Conservation (phyloP, 495 filamentous ascomycete species). For the Hyaloscypha bicolor region DNA sequence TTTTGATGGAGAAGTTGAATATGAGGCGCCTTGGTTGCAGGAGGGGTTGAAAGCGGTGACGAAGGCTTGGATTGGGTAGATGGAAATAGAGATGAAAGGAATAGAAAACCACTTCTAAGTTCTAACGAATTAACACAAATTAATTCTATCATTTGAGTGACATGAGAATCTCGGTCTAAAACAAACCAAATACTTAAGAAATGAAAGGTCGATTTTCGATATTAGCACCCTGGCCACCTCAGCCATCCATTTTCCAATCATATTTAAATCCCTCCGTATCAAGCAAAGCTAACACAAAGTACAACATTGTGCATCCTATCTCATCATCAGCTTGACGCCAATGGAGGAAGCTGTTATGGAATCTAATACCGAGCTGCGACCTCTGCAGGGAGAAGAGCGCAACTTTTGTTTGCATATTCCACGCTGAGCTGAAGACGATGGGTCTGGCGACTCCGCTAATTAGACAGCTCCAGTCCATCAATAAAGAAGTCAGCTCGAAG, state of each 20-base stretch:
- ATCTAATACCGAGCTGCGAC: slow-evolving; percentile 56
- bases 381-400: slow-evolving; percentile 54
- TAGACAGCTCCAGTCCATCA: too few species aligned
- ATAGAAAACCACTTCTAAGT: background rate
- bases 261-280: too few species aligned
- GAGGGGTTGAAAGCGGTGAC: slow-evolving; percentile 20
- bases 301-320: background rate
- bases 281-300: too few species aligned
- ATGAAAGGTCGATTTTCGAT: too few species aligned
- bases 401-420: slow-evolving; percentile 62
- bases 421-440: slow-evolving; percentile 60
- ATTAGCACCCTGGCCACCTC: too few species aligned
- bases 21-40: slow-evolving; percentile 24
- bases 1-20: slow-evolving; percentile 12
- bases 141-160: too few species aligned
- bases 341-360: slow-evolving; percentile 64
- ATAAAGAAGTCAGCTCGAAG: slow-evolving; percentile 58
- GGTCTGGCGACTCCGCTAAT: too few species aligned
- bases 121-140: too few species aligned
- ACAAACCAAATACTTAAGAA: too few species aligned
- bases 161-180: too few species aligned
- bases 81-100: background rate
- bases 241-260: too few species aligned
- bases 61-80: slow-evolving; percentile 22
- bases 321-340: slow-evolving; percentile 61